phyloP scores from a whole-genome alignment of 1,139 yeast species.

The Candida glucosophila region DNA sequence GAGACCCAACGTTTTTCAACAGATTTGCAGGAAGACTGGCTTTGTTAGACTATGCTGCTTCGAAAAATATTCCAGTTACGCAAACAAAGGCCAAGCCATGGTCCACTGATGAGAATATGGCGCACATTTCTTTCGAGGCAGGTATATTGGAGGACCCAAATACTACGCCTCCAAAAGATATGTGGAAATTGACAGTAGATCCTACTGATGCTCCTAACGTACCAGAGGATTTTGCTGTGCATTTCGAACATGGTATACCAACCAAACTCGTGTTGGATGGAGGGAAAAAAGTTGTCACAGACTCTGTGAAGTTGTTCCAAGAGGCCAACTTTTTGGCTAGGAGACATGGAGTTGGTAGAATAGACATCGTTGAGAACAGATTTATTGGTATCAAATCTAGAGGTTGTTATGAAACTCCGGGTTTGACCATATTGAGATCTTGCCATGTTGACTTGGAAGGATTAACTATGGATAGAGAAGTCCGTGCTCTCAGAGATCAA shows the following conservation, averaged over 20 bases:
- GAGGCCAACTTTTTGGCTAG: constrained; percentile 94
- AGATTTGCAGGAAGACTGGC: constrained; percentile 98
- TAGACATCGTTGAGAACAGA: constrained; percentile 97
- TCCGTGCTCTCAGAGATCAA: constrained; percentile 91
- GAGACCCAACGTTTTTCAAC: constrained; percentile 89
- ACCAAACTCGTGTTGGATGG: constrained; percentile 65
- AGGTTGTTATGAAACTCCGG: constrained; percentile 99
- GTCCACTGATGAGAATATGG: constrained; percentile 99
- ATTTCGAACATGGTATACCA: constrained; percentile 83
- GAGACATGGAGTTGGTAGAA: constrained; percentile 99
- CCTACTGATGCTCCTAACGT: constrained; percentile 90
- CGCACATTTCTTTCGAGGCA: constrained; percentile 97
- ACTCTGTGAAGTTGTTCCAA: constrained; percentile 85
- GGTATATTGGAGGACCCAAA: constrained; percentile 98
- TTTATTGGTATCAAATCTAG: constrained; percentile 97
- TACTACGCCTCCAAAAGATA: constrained; percentile 97
- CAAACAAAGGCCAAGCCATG: constrained; percentile 99
- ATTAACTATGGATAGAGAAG: constrained; percentile 93
- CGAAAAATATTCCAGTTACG: constrained; percentile 85
- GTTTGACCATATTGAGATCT: constrained; percentile 85
- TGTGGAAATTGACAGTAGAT: constrained; percentile 98
- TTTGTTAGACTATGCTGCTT: constrained; percentile 85
- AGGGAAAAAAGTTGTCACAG: constrained; percentile 54
- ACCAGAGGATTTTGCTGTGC: constrained; percentile 83
- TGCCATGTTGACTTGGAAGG: constrained; percentile 97